Conservation (phyloP, 2,329 filamentous ascomycete species). For the Daldinia sp. region DNA sequence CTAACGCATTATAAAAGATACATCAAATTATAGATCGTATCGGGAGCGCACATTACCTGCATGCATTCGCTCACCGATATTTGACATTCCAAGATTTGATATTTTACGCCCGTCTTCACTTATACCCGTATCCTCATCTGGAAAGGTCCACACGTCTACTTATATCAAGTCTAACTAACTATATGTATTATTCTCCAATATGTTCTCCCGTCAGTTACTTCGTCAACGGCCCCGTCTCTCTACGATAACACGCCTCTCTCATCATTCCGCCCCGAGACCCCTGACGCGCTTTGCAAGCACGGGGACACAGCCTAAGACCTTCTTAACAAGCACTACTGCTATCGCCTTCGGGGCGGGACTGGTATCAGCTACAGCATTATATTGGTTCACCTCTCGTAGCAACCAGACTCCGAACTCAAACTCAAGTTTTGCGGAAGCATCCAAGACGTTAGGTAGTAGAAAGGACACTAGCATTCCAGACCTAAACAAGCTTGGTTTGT, state of each 20-base stretch:
- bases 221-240: constrained; percentile 42
- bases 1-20: constrained; percentile 14
- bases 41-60: not conserved
- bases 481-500: constrained; percentile 46
- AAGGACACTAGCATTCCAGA: constrained; percentile 41
- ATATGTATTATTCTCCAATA: constrained; percentile 26
- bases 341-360: constrained; percentile 41
- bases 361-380: constrained; percentile 33
- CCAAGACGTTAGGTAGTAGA: not conserved
- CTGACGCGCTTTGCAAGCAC: constrained; percentile 43
- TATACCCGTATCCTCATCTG: no score
- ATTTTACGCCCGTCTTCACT: no score
- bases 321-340: constrained; percentile 21
- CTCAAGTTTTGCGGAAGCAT: not conserved
- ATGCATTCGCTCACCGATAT: constrained; percentile 21
- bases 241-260: constrained; percentile 32
- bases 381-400: constrained; percentile 28
- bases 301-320: constrained; percentile 26
- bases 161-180: not conserved
- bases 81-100: not conserved
- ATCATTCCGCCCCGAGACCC: constrained; percentile 21
- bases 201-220: constrained; percentile 41
- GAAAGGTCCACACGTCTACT: not conserved
- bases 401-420: constrained; percentile 1
- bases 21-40: constrained; percentile 3